A percentile compares a stretch with the other conserved stretches of the same genome.
phyloP scores from a whole-genome alignment of 768 basidiomycete genomes.

The Naganishia friedmannii region DNA sequence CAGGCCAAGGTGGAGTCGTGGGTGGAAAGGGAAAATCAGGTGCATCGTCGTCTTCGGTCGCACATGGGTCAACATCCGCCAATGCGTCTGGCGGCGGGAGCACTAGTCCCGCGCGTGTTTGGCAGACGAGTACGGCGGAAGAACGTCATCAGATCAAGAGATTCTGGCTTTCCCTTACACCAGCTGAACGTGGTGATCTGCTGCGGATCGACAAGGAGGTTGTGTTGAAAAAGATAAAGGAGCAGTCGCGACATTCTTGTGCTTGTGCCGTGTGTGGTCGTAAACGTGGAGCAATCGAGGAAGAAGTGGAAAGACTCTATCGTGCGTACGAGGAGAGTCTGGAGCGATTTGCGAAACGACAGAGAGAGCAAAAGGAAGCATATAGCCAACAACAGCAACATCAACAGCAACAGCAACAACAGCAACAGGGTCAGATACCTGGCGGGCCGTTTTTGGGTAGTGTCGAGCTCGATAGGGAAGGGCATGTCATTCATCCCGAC shows the following conservation, averaged over 20 bases:
- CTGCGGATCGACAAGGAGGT: conserved; percentile 99
- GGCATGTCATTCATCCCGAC: conserved; percentile 61
- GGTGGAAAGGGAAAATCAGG: conserved; percentile 56
- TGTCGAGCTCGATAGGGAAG: conserved; percentile 92
- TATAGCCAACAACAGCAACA: conserved; percentile 98
- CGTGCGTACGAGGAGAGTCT: conserved; percentile 99
- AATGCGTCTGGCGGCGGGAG: conserved; percentile 37
- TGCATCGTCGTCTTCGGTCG: conserved; percentile 1
- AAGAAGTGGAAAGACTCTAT: conserved; percentile 99
- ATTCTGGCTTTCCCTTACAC: conserved; percentile 92
- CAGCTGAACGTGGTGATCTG: conserved; percentile 82
- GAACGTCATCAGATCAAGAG: conserved; percentile 96
- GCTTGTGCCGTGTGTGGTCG: conserved; percentile 93
- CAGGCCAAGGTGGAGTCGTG: conserved; percentile 33
- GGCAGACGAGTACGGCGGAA: conserved; percentile 86
- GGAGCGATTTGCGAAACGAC: conserved; percentile 87
- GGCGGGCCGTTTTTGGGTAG: conserved; percentile 98
- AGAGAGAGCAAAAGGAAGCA: conserved; percentile 55
- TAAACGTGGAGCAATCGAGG: conserved; percentile 97
- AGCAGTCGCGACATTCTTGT: conserved; percentile 95
- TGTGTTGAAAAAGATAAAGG: conserved; percentile 98
- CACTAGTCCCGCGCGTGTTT: conserved; percentile 65
- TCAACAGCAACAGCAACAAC: conserved; percentile 55
- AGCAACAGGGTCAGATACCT: conserved; percentile 57
- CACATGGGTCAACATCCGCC: not conserved